A percentile compares a stretch with the other conserved stretches of the same genome.
These are phyloP conservation scores for Amauroascus niger DNA, from an alignment of 2,329 filamentous ascomycete species.

Conservation along the genomic window DNA sequence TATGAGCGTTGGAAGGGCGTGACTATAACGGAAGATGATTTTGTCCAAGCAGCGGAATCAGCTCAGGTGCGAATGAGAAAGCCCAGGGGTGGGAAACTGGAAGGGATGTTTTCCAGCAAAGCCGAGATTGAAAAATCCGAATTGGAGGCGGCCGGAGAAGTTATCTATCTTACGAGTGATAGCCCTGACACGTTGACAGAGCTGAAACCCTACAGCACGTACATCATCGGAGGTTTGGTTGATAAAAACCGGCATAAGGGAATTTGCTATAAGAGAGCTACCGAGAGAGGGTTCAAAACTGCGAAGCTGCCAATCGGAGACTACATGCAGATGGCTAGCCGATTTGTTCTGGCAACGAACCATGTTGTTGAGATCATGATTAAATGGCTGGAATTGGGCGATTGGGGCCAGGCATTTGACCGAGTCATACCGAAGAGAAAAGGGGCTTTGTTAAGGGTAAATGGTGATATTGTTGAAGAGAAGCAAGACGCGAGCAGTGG, in stretches of 20 bases:
- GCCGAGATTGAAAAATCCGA: constrained; percentile 10
- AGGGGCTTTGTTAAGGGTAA: constrained; percentile 18
- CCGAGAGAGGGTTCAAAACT: constrained; percentile 66
- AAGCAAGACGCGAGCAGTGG: neutral
- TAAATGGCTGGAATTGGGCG: constrained; percentile 76
- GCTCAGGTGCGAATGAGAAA: constrained; percentile 60
- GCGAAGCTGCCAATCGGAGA: constrained; percentile 92
- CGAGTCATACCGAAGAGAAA: constrained; percentile 85
- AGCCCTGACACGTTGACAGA: constrained; percentile 74
- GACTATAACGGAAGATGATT: constrained; percentile 63
- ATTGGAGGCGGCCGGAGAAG: constrained; percentile 43
- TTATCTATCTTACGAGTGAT: constrained; percentile 87
- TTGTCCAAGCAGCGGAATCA: constrained; percentile 55
- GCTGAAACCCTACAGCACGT: constrained; percentile 78
- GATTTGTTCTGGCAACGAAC: constrained; percentile 82
- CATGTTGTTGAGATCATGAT: constrained; percentile 97
- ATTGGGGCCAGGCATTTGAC: constrained; percentile 87
- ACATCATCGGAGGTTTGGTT: constrained; percentile 87
- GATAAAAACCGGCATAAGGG: constrained; percentile 96
- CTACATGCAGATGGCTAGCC: constrained; percentile 80
- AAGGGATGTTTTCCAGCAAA: constrained; percentile 47
- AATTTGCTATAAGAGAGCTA: constrained; percentile 75
- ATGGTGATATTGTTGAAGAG: neutral
- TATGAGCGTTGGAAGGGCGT: constrained; percentile 74
- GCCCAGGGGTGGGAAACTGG: constrained; percentile 47